These are phyloP conservation scores for Kregervanrija delftensis DNA, from an alignment of 805 yeast species.

Conservation along the genomic window DNA sequence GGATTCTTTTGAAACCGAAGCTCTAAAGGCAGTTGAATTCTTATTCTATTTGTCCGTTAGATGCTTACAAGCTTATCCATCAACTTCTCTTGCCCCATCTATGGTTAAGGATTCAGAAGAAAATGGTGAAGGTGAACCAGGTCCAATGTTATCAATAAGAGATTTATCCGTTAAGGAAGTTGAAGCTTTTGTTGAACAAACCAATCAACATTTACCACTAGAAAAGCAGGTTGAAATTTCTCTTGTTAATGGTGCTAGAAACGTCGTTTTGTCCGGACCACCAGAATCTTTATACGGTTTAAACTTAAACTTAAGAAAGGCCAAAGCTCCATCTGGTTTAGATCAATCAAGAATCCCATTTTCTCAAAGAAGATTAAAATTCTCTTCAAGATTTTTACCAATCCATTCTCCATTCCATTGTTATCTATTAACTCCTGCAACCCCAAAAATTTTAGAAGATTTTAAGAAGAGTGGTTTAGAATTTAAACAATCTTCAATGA, in stretches of 20 bases:
- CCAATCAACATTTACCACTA: conserved; percentile 88
- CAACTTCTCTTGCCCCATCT: conserved; percentile 90
- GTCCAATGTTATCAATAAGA: conserved; percentile 94
- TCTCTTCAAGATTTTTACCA: conserved; percentile 90
- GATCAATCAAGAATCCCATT: conserved; percentile 93
- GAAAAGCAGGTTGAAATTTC: conserved; percentile 90
- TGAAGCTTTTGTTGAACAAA: conserved; percentile 68
- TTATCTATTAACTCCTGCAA: conserved; percentile 70
- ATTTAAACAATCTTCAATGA: conserved; percentile 48
- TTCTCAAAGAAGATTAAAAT: conserved; percentile 89
- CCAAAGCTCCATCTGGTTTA: conserved; percentile 88
- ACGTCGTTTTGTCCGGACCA: conserved; percentile 94
- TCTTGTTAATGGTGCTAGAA: conserved; percentile 90
- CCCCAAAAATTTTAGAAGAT: conserved; percentile 59
- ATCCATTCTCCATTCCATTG: conserved; percentile 97
- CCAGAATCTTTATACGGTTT: conserved; percentile 97
- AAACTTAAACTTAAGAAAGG: conserved; percentile 84
- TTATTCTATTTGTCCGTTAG: conserved; percentile 92
- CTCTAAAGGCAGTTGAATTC: conserved; percentile 74
- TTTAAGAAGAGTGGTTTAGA: conserved; percentile 50
- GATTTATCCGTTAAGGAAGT: conserved; percentile 80
- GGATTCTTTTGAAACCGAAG: conserved; percentile 68
- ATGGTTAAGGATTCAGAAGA: conserved; percentile 87
- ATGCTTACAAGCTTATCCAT: conserved; percentile 84
- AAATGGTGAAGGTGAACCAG: conserved; percentile 92